Base-by-base conservation (phyloP, 2,329 filamentous ascomycete species). In the Fusarium drepaniforme region DNA sequence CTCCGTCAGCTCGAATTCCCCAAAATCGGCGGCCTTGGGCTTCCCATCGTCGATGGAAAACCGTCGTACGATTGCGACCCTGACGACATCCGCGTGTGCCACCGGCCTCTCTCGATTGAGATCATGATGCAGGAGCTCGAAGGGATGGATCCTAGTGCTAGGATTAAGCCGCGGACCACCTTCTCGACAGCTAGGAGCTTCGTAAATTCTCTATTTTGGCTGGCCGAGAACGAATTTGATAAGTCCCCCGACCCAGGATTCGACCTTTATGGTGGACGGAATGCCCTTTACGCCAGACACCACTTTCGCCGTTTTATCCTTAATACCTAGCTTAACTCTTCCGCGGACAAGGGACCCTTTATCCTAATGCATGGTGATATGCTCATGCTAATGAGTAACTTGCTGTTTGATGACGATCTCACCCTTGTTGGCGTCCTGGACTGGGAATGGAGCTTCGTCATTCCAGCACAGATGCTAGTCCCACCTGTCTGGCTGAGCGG, bases 1-100 rank as follows among this genome's bases (percentile, higher is more conserved):
- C 46, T 56, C n/a, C 61, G 61, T 16, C 25, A 64, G 23, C 46
- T 42, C 8, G 61, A 64, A 30, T 64, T 64, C 46, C 61, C 61
- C 46, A 9, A 40, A n/a, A 44, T 64, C 33, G 46, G 61, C 5
- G 61, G 35, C 9, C 37, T 64, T 15, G 61, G 61, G 38, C 33
- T 64, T 23, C 46, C 59, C 42, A 6, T 53, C 7, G 16, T 40
- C n/a, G 23, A 53, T 44, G 38, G 58, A 9, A 33, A 61, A 38
- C 58, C 38, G 25, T 61, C 38, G 8, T 44, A 61, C 8, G 38
- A 30, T 16, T 66, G 64, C 33, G 7, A 40, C 38, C 4, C 53
- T 2, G 40, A 66, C 18, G 40, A 66, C 15, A 66, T 66, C 40
- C 28, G 30, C 3, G 40, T 66, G 30, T 51, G 53, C 15, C 28